Percentiles rank a stretch among this genome's conserved stretches.
Evolutionary conservation across 352 stramenopile species (phyloP).

Genomic region (Globisporangium alternatum): DNA sequence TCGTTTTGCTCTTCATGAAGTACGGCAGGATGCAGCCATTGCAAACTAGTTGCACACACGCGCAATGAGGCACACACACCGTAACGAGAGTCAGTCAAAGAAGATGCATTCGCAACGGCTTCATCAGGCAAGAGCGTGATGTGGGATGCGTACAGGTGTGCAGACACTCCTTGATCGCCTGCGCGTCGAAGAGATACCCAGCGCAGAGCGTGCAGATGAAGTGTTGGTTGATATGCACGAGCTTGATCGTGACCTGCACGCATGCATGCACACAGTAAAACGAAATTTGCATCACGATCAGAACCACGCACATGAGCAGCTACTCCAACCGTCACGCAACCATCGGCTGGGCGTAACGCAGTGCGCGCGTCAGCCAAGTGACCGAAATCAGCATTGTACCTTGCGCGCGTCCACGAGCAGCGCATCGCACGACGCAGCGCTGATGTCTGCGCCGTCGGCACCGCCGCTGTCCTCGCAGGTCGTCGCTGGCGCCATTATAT

Average conservation of each 20-base stretch:
- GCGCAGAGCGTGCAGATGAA: conserved; percentile 66
- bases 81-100: conserved; percentile 5
- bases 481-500: conserved; percentile 5
- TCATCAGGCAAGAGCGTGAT: too few species aligned
- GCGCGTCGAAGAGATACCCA: conserved; percentile 65
- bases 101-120: not conserved
- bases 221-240: conserved; percentile 49
- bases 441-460: not conserved
- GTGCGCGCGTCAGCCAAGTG: too few species aligned
- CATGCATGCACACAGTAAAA: not conserved
- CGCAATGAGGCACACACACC: not conserved
- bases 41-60: conserved; percentile 37
- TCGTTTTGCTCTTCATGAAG: conserved; percentile 32
- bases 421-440: conserved; percentile 20
- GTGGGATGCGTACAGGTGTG: conserved; percentile 55
- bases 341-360: not conserved
- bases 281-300: not conserved
- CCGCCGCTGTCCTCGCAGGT: not conserved
- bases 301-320: not conserved
- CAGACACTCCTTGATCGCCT: conserved; percentile 77
- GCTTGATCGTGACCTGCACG: conserved; percentile 38
- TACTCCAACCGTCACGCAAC: not conserved
- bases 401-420: conserved; percentile 40
- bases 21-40: conserved; percentile 54
- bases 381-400: conserved; percentile 9